Evolutionary conservation across 2,329 filamentous ascomycete genomes (phyloP), one percentile per base, ranked within the genome.

Genomic region (Pestalotiopsis sp.): DNA sequence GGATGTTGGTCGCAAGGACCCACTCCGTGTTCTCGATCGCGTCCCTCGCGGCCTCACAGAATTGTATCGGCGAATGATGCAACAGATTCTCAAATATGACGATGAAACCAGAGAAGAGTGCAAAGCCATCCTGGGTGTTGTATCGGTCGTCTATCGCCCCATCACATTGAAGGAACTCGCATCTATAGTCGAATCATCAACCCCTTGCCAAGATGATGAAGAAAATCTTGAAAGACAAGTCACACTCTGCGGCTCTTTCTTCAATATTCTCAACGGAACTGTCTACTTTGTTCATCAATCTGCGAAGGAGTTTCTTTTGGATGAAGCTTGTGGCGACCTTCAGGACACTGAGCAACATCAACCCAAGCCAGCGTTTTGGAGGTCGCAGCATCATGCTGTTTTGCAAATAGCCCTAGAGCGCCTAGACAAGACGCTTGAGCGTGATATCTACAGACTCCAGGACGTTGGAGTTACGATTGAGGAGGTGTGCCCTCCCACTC

Each of bases 211-310:
- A 17, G 12, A 20, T 52, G 64, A 72, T 7, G 45, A 20, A 11
- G 14, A 17, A 20, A 60, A 66, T 1, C n/a, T 80, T 4, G n/a
- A 62, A 41, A 68, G 79, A 7, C 71, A 82, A 7, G 73, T 84
- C 13, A 41, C 69, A 1, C 14, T 68, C 3, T 85, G 80, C 69
- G 79, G 81, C 20, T 85, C 80, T 7, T 82, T 84, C 66, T 71
- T 85, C 0, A 81, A 75, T 1, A n/a, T 81, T 38, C 73, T 72
- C 49, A 63, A 80, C 0, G 68, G 57, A 1, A 70, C 41, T 1
- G 62, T 84, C 5, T 78, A 74, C 59, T 78, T 83, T 69, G 75
- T 84, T 1, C 81, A 85, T 68, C 78, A 82, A 68, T 84, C 82
- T 3, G 83, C 81, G 0, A 82, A 83, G 70, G 82, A 85, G n/a